Percentiles rank a stretch among this genome's conserved stretches.
These are phyloP conservation scores for Chrysanthemum lavandulifolium DNA, from an alignment of 129 eudicot genomes.

Conservation along the genomic window DNA sequence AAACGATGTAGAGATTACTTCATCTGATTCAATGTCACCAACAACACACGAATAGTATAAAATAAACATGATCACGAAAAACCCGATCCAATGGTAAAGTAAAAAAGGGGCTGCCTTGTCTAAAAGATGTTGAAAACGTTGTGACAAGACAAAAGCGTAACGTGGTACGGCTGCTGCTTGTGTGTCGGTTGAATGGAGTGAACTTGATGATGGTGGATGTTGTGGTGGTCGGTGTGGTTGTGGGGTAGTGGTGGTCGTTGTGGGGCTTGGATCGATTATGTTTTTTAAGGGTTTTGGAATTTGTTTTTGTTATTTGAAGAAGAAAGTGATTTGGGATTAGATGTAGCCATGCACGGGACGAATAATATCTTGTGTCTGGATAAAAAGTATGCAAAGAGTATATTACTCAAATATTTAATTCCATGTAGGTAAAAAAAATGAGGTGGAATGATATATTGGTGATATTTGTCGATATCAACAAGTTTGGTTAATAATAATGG, in stretches of 20 bases:
- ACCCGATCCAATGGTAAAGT: constrained; percentile 75
- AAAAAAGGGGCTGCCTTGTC: constrained; percentile 84
- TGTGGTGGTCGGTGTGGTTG: constrained; percentile 4
- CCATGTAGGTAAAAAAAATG: too few relatives aligned
- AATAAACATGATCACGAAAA: constrained; percentile 42
- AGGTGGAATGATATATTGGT: too few relatives aligned
- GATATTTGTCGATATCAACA: too few relatives aligned
- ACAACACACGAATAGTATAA: constrained; percentile 58
- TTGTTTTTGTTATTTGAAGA: neutral
- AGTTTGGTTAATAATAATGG: too few relatives aligned
- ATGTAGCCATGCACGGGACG: too few relatives aligned
- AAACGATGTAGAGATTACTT: too few relatives aligned
- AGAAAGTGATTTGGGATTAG: constrained; percentile 25
- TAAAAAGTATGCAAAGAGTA: too few relatives aligned
- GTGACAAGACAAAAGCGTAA: constrained; percentile 46
- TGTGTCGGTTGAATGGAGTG: constrained; percentile 31
- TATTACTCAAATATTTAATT: too few relatives aligned
- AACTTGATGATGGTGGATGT: constrained; percentile 4
- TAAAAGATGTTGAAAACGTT: constrained; percentile 62
- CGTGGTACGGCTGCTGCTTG: constrained; percentile 47
- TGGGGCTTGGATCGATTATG: constrained; percentile 38
- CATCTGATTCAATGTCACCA: constrained; percentile 3
- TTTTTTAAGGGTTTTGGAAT: neutral
- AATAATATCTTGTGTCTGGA: too few relatives aligned
- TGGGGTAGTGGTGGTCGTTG: constrained; percentile 15